Base-by-base conservation (phyloP, 1,139 yeast genomes). In the Candida tetrigidarum region DNA sequence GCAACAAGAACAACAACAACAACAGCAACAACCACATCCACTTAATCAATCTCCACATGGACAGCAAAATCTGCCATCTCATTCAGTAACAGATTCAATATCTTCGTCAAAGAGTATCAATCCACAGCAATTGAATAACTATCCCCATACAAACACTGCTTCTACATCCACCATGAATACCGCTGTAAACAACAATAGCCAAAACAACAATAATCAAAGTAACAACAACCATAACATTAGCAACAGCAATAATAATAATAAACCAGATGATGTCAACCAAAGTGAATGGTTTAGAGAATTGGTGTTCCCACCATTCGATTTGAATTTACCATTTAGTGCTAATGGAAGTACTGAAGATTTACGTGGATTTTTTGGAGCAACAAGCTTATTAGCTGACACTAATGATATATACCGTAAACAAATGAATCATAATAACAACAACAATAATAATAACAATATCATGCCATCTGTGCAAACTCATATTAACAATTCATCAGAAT, bases 271-370 rank as follows among this genome's bases (percentile, higher is more conserved):
- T 18, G 41, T 38, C 35, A 47, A 55, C 43, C 64, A 68, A 45
- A 76, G 80, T 51, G 83, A 85, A 60, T 80, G 95, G 96, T 58
- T 89, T 42, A 74, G 80, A 49, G 85, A 83, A 64, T 81, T 84
- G 50, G 81, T 83, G 42, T 78, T 75, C 47, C 76, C 87, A 19
- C 83, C 93, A 32, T 74, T 80, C 59, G 84, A 80, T 53, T 44
- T 46, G 28, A 51, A 45, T 33, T 16, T 51, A 28, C 49, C 52
- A 18, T 46, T 49, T n/a, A 50, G 49, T 42, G 44, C 44, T 9
- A 39, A 43, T 34, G 44, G 44, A 22, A 49, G 50, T 25, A 29
- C 41, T 4, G 51, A 44, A 14, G 52, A 51, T 41, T 44, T 50
- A 16, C 46, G 45, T 37, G 51, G 52, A 5, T 49, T 45, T 19